Evolutionary conservation across 495 filamentous ascomycete species (phyloP).

Genomic region (Hypomontagnella submonticulosa): DNA sequence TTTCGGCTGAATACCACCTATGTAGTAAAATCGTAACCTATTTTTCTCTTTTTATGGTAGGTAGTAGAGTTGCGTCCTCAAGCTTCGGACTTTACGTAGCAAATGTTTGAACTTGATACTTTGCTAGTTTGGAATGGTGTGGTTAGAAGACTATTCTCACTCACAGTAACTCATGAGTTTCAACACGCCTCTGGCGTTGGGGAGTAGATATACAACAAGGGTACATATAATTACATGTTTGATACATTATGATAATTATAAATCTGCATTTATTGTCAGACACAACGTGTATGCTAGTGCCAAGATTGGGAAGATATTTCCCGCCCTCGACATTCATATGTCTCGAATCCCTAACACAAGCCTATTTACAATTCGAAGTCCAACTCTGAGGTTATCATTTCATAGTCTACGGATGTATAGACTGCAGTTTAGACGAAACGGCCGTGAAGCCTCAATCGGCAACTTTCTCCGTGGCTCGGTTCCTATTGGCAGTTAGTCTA

Average conservation of each 20-base stretch:
- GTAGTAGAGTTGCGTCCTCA: not conserved
- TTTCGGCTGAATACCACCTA: too few species aligned
- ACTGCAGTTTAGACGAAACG: slow-evolving; percentile 30
- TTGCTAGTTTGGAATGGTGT: slow-evolving; percentile 21
- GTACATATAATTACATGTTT: too few species aligned
- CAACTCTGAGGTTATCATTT: not conserved
- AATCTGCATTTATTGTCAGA: too few species aligned
- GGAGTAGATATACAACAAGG: too few species aligned
- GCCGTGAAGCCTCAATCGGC: slow-evolving; percentile 32
- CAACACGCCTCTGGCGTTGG: too few species aligned
- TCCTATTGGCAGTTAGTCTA: slow-evolving; percentile 27
- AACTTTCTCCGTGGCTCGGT: slow-evolving; percentile 29
- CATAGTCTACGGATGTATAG: not conserved
- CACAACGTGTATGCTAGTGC: too few species aligned
- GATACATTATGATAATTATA: too few species aligned
- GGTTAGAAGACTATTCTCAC: slow-evolving; percentile 6
- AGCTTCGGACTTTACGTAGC: not conserved
- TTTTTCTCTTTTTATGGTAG: not conserved
- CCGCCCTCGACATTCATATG: slow-evolving; percentile 3
- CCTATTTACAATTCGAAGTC: slow-evolving; percentile 3
- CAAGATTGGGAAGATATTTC: not conserved
- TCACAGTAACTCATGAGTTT: not conserved
- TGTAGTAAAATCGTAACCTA: too few species aligned
- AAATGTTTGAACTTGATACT: slow-evolving; percentile 29
- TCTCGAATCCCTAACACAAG: not conserved